phyloP scores from a whole-genome alignment of 352 stramenopile species.

The Globisporangium carolinianum region DNA sequence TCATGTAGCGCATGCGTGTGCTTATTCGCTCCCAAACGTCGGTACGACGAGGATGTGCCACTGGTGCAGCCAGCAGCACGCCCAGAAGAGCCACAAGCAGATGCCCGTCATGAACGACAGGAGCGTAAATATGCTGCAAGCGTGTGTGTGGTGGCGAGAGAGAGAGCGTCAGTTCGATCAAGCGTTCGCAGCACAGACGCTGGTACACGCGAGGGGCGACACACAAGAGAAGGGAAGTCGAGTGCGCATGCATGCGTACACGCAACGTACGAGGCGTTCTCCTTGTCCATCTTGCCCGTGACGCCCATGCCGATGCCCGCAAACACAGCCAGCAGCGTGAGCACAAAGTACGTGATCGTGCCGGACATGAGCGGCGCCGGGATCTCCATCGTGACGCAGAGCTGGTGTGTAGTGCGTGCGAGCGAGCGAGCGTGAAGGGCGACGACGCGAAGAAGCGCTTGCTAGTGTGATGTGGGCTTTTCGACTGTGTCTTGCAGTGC shows the following conservation, averaged over 20 bases:
- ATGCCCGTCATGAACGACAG: slow-evolving; percentile 76
- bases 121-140: slow-evolving; percentile 68
- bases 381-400: slow-evolving; percentile 44
- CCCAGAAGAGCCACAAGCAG: slow-evolving; percentile 88
- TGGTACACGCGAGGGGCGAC: background rate
- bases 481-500: too few species aligned
- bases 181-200: background rate
- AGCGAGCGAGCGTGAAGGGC: too few species aligned
- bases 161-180: background rate
- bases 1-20: background rate
- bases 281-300: slow-evolving; percentile 78
- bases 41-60: slow-evolving; percentile 86
- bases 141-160: background rate
- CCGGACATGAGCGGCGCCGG: slow-evolving; percentile 71
- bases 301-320: slow-evolving; percentile 69
- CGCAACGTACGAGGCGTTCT: slow-evolving; percentile 75
- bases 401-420: background rate
- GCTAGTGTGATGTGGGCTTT: too few species aligned
- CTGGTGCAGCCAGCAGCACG: slow-evolving; percentile 88
- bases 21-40: slow-evolving; percentile 69
- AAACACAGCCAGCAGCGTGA: slow-evolving; percentile 76
- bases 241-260: too few species aligned
- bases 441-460: too few species aligned
- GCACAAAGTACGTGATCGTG: slow-evolving; percentile 83
- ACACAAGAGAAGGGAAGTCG: too few species aligned